These are phyloP conservation scores for Colletotrichum sp. DNA, from an alignment of 2,329 filamentous ascomycete species.

Conservation along the genomic window DNA sequence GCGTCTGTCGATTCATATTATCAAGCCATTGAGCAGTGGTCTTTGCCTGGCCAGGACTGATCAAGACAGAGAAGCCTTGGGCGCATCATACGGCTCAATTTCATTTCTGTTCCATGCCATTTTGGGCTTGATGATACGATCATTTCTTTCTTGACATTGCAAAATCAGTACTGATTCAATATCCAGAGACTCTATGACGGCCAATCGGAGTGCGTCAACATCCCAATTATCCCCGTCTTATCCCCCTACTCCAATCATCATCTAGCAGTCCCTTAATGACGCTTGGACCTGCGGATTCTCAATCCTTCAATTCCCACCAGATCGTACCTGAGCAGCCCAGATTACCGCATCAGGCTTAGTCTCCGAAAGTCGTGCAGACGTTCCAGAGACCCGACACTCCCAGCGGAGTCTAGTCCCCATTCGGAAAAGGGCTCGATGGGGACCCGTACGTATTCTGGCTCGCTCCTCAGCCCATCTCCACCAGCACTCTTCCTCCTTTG, in stretches of 20 bases:
- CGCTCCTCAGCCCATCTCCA: background rate
- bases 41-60: background rate
- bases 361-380: conserved; percentile 29
- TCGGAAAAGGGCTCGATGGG: background rate
- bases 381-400: background rate
- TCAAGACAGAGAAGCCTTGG: rapidly evolving
- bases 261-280: background rate
- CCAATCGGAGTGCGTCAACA: background rate
- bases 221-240: background rate
- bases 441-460: background rate
- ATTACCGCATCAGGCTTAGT: conserved; percentile 32
- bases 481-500: background rate
- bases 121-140: background rate
- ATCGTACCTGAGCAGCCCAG: background rate
- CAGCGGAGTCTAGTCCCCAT: conserved; percentile 16
- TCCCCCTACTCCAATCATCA: background rate
- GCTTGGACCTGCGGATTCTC: background rate
- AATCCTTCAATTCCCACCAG: background rate
- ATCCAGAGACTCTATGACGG: background rate
- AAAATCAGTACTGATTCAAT: background rate
- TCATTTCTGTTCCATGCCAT: background rate
- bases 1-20: rapidly evolving
- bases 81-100: background rate
- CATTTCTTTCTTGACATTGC: background rate
- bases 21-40: background rate